Conservation (phyloP, 1,284 basidiomycete genomes). For the Ganoderma multipileum region DNA sequence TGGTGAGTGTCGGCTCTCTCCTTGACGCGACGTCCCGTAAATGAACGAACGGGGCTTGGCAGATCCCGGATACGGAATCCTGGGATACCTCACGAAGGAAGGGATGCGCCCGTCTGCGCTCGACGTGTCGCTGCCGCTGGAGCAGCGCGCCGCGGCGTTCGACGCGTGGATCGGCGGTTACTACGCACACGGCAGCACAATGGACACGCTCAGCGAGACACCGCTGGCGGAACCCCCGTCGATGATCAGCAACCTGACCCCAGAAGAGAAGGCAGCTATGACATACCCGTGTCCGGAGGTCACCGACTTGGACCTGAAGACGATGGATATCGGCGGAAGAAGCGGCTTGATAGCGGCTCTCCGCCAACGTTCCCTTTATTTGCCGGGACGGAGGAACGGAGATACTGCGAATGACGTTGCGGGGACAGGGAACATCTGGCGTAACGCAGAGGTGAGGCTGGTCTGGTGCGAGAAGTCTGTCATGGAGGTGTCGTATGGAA, state of each 20-base stretch:
- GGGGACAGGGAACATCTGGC: constrained; percentile 8
- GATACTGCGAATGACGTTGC: neutral
- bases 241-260: constrained; percentile 18
- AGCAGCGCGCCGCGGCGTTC: neutral
- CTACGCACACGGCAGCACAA: constrained; percentile 10
- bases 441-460: constrained; percentile 14
- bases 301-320: neutral
- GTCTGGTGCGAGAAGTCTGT: constrained; percentile 22
- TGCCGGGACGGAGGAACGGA: neutral
- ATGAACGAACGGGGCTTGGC: neutral
- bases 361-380: neutral
- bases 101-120: neutral
- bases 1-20: constrained; percentile 24
- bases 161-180: constrained; percentile 17
- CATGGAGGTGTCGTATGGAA: constrained; percentile 16
- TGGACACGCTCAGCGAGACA: neutral
- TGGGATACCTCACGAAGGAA: constrained; percentile 8
- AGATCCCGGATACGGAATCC: neutral
- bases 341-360: neutral
- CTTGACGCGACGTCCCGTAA: neutral
- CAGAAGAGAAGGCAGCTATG: neutral
- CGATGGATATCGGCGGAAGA: neutral
- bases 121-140: neutral
- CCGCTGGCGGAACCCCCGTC: neutral
- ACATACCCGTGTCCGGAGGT: neutral